phyloP scores from a whole-genome alignment of 2,329 filamentous ascomycete genomes.

The Fusarium buxicola region DNA sequence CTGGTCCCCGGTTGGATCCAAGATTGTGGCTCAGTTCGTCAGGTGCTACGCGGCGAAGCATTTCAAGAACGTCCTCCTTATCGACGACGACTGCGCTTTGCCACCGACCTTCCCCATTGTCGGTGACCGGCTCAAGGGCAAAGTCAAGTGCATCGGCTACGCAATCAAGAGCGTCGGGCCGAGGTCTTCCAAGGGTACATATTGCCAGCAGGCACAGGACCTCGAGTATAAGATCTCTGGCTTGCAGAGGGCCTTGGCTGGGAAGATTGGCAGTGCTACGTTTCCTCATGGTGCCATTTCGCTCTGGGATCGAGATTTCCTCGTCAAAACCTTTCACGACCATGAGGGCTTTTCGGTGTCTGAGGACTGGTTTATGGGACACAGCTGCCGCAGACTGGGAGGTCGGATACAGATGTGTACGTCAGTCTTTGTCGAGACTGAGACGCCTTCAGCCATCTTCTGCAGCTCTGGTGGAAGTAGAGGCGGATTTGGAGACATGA shows the following conservation, averaged over 20 bases:
- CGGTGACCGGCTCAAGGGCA: constrained; percentile 5
- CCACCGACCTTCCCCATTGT: constrained; percentile 21
- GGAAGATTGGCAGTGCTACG: constrained; percentile 11
- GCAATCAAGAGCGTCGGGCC: constrained; percentile 29
- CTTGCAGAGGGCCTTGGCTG: constrained; percentile 7
- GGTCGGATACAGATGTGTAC: constrained; percentile 28
- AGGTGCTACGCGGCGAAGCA: constrained; percentile 9
- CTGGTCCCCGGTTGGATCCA: constrained; percentile 24
- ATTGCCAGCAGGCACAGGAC: constrained; percentile 22
- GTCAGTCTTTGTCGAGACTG: constrained; percentile 24
- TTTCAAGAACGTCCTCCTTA: constrained; percentile 20
- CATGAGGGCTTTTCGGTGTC: constrained; percentile 22
- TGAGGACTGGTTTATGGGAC: constrained; percentile 26
- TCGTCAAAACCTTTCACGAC: constrained; percentile 19
- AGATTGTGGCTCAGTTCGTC: constrained; percentile 28
- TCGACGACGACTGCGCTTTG: constrained; percentile 23
- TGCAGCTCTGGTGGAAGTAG: constrained; percentile 8
- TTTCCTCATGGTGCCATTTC: constrained; percentile 27
- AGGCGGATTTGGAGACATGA: constrained; percentile 26
- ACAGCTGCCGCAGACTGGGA: constrained; percentile 15
- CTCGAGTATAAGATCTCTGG: constrained; percentile 30
- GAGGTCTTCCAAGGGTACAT: constrained; percentile 11
- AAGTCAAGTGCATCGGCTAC: constrained; percentile 25
- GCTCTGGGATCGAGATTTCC: constrained; percentile 20
- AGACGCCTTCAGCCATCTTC: constrained; percentile 25